Base-by-base conservation (phyloP, 805 yeast genomes). In the Candida palmyrensis region DNA sequence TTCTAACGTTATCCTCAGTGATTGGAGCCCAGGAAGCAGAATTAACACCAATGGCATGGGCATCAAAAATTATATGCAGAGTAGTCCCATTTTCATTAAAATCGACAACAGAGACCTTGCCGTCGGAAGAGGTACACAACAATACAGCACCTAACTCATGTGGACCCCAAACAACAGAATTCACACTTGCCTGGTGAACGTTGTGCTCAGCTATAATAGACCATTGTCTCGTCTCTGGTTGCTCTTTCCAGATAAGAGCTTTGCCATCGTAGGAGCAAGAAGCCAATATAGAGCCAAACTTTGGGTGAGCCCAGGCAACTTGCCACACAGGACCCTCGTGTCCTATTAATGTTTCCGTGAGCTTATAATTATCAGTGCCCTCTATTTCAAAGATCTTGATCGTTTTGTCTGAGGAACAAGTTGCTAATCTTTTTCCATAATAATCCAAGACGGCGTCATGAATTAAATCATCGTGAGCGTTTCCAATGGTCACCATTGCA, bases 241-340 rank as follows among this genome's bases (percentile, higher is more conserved):
- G 66, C 60, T 90, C 96, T 53, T 86, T 82, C 98, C 98, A 92
- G 49, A 92, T 79, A 40, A 89, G 65, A 12, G 86, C 97, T 51
- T 83, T 83, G 35, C 98, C 98, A 55, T 92, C 97, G 53, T 87
- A 92, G 1, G 96, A 87, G 47, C 95, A 86, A 17, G 95, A 82
- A 1, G 98, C 98, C 43, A 92, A 70, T 42, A 90, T 86, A 10
- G 87, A 82, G 25, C 98, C 98, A 53, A 90, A 92, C 58, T 90
- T 90, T 20, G 98, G 98, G 56, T 92, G 98, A 3, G 97, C 97
- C 98, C 98, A 92, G 35, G 86, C 77, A 14, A 88, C 95, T 63
- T 90, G 96, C 98, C 98, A 92, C 30, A 92, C 97, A 9, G 98
- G 97, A 21, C 97, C 98, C 42, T 88, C 96, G 59, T 92, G 98